Evolutionary conservation across 129 eudicot genomes (phyloP), one percentile per base, ranked within the genome.

Genomic region (Solidago caesia): DNA sequence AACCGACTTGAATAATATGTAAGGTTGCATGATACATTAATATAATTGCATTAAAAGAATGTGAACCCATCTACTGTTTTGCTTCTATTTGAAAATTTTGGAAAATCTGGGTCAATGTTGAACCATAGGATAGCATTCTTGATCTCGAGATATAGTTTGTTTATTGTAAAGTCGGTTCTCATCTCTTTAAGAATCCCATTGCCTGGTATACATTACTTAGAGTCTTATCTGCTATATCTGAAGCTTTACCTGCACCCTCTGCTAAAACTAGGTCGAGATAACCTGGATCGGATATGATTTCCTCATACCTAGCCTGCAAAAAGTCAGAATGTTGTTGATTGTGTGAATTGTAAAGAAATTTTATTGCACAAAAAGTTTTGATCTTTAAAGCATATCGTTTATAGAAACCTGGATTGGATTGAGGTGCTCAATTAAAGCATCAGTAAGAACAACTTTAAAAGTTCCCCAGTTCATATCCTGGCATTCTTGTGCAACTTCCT

Each of bases 401-500:
- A 47, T 42, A 75, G 67, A 71, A 77, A 92, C 98, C 96, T 92
- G 98, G 75, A 92, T 92, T 25, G 98, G 98, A 49, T 85, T 71
- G 42, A 92, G 87, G 90, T 92, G 96, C 72, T 85, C 87, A 64
- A 92, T 64, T 80, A 92, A 71, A 81, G 98, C 96, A 81, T 89
- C 95, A 1, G 95, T 88, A 66, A 92, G 90, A 77, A 87, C 74
- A 44, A 74, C 33, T 72, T 92, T 92, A 68, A 92, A 92, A 42
- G 92, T 80, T 14, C 98, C 98, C 98, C 98, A 92, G 77, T 70
- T 93, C 96, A 93, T 90, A 76, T 82, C 85, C 26, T 80, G 84
- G 85, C 96, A 90, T 81, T 93, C 98, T 74, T 83, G 87, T 67
- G 84, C 89, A 59, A 90, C 95, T 77, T 93, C 96, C 98, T 90